Percentiles rank a stretch among this genome's conserved stretches.
These are phyloP conservation scores for Austropuccinia psidii DNA, from an alignment of 1,284 basidiomycete species.

Conservation along the genomic window DNA sequence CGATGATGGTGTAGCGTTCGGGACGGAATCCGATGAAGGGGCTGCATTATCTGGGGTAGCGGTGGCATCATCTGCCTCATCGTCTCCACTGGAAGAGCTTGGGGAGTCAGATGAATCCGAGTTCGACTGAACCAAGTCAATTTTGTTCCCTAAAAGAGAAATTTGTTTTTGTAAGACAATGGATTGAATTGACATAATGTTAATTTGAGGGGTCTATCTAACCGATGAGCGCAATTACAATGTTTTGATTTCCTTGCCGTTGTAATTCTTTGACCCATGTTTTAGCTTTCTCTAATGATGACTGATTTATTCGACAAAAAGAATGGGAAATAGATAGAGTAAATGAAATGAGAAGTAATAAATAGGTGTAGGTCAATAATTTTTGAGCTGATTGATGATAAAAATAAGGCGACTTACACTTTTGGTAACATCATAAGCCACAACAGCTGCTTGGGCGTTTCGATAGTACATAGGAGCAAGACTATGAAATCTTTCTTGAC, in stretches of 20 bases:
- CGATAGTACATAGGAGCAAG: constrained; percentile 97
- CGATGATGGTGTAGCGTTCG: constrained; percentile 58
- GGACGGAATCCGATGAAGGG: constrained; percentile 43
- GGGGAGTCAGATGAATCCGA: constrained; percentile 54
- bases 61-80: constrained; percentile 74
- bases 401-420: constrained; percentile 47
- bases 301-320: constrained; percentile 43
- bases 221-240: constrained; percentile 91
- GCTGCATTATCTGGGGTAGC: constrained; percentile 62
- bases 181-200: background rate
- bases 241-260: constrained; percentile 96
- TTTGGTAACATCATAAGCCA: constrained; percentile 95
- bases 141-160: constrained; percentile 59
- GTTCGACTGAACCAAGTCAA: constrained; percentile 43
- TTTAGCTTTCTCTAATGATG: constrained; percentile 96
- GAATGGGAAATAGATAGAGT: background rate
- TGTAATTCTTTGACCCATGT: constrained; percentile 99
- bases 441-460: constrained; percentile 95
- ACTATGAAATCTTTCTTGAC: constrained; percentile 89
- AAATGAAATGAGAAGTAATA: background rate
- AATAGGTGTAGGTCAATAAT: background rate
- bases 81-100: constrained; percentile 56
- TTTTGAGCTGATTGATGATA: background rate
- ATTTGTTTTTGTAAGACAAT: too few species aligned
- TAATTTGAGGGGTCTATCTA: background rate